A percentile compares a stretch with the other conserved stretches of the same genome.
Evolutionary conservation across 768 basidiomycete species (phyloP).

Genomic region (Kwoniella heveanensis): DNA sequence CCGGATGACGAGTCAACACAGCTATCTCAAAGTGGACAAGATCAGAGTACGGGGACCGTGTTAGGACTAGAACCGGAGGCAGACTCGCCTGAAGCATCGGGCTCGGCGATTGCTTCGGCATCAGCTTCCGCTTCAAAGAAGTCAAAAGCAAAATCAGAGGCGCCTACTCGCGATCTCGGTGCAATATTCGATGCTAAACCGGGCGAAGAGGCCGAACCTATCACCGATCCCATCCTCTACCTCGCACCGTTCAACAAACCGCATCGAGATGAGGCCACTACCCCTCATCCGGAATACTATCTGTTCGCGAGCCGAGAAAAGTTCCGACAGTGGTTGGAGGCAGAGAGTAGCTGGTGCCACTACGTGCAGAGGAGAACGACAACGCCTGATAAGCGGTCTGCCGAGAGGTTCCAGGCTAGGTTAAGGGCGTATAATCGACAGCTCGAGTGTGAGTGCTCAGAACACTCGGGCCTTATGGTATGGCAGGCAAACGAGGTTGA

Average conservation of each 20-base stretch:
- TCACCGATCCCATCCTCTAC: conserved; percentile 20
- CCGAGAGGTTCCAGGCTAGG: conserved; percentile 43
- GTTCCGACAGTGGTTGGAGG: conserved; percentile 43
- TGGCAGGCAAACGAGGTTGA: no score
- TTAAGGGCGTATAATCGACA: conserved; percentile 31
- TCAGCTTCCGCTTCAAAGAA: background rate
- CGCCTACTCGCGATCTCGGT: background rate
- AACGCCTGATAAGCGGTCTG: conserved; percentile 47
- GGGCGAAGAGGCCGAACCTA: conserved; percentile 17
- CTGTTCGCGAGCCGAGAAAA: conserved; percentile 27
- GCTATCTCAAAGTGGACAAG: no score
- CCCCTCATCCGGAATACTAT: conserved; percentile 31
- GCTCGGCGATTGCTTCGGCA: no score
- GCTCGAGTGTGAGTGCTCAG: conserved; percentile 43
- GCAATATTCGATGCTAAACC: background rate
- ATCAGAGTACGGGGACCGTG: no score
- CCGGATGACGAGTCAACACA: no score
- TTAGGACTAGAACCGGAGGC: no score
- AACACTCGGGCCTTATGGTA: no score
- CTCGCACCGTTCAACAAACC: conserved; percentile 37
- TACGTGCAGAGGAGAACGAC: conserved; percentile 49
- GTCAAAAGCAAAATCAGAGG: background rate
- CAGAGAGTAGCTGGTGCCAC: conserved; percentile 51
- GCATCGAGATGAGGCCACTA: conserved; percentile 26
- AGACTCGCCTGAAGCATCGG: no score